Evolutionary conservation across 129 eudicot species (phyloP).

Genomic region (Heracleum sosnowskyi): DNA sequence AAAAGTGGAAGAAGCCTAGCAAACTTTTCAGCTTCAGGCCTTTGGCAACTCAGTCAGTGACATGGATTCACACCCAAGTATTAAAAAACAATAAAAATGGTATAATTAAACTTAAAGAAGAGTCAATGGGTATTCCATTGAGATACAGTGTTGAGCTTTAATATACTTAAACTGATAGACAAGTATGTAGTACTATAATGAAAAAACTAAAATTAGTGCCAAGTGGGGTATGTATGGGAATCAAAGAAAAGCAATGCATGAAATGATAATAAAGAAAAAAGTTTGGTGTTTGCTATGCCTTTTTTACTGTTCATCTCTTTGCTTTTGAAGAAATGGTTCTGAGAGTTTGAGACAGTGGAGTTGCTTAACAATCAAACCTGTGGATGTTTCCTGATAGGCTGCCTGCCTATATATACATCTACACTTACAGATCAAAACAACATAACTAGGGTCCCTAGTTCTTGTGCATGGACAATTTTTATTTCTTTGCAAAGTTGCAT

Average conservation of each 20-base stretch:
- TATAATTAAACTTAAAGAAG: not conserved
- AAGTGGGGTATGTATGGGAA: not conserved
- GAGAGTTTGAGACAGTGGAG: not conserved
- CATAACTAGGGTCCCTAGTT: too few species aligned
- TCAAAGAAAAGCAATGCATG: constrained; percentile 2
- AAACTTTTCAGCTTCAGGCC: constrained; percentile 3
- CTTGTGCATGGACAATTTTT: too few species aligned
- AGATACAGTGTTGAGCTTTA: not conserved
- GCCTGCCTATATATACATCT: too few species aligned
- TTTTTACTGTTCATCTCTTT: not conserved
- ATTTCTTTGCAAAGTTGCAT: not conserved
- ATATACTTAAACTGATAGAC: not conserved
- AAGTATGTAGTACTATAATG: not conserved
- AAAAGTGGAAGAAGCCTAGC: constrained; percentile 1
- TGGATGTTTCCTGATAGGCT: not conserved
- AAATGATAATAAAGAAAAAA: not conserved
- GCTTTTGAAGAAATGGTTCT: not conserved
- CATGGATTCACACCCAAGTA: constrained; percentile 21
- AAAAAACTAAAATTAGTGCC: not conserved
- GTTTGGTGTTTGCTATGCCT: not conserved
- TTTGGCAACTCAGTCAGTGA: constrained; percentile 11
- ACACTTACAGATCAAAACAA: not conserved
- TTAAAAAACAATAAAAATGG: not conserved
- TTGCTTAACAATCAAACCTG: not conserved
- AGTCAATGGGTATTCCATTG: constrained; percentile 21